Conservation (phyloP, 2,329 filamentous ascomycete genomes). For the Claviceps monticola region DNA sequence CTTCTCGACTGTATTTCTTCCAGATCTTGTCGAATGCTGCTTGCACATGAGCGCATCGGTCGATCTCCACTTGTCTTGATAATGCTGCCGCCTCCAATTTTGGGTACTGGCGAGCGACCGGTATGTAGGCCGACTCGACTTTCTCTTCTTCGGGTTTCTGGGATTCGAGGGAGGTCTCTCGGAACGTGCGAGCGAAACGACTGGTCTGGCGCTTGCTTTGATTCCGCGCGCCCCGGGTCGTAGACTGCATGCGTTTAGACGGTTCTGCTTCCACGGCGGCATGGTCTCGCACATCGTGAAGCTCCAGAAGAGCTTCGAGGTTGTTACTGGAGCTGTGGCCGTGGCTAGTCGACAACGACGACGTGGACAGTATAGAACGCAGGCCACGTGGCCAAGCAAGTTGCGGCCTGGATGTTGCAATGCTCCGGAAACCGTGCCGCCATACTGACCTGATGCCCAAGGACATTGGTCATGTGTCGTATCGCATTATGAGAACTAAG, state of each 20-base stretch:
- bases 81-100: constrained; percentile 8
- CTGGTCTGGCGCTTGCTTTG: constrained; percentile 13
- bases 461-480: constrained; percentile 30
- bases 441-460: constrained; percentile 29
- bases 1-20: constrained; percentile 13
- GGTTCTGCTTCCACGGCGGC: background rate
- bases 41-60: constrained; percentile 21
- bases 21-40: constrained; percentile 21
- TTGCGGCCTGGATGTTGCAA: constrained; percentile 12
- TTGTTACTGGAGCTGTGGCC: background rate
- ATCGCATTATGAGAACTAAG: constrained; percentile 17
- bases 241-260: background rate
- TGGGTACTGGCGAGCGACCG: constrained; percentile 16
- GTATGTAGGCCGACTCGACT: constrained; percentile 15
- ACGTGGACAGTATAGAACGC: constrained; percentile 6
- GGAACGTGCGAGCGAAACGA: constrained; percentile 16
- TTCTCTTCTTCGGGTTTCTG: constrained; percentile 10
- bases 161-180: constrained; percentile 9
- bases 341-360: background rate
- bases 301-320: background rate
- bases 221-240: background rate
- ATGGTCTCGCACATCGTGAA: background rate
- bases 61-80: constrained; percentile 11
- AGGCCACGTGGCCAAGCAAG: constrained; percentile 10
- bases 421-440: constrained; percentile 25